phyloP scores from a whole-genome alignment of 2,329 filamentous ascomycete species.

The Alternaria longipes region DNA sequence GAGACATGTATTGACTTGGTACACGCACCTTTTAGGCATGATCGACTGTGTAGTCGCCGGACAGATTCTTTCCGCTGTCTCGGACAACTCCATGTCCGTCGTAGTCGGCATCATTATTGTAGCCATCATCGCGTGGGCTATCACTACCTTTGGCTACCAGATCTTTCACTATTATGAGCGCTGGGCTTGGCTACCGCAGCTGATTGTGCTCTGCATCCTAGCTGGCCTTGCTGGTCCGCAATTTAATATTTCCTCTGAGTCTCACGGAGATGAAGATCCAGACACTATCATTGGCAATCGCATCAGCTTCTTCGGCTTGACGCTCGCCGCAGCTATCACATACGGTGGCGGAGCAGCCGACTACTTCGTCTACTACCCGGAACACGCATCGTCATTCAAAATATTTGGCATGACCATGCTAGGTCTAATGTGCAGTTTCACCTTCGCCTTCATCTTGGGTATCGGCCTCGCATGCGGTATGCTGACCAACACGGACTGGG shows the following conservation, averaged over 20 bases:
- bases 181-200: constrained; percentile 71
- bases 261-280: constrained; percentile 58
- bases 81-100: constrained; percentile 66
- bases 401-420: constrained; percentile 66
- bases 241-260: constrained; percentile 65
- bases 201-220: constrained; percentile 68
- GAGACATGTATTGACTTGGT: background rate
- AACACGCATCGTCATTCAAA: constrained; percentile 60
- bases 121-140: constrained; percentile 68
- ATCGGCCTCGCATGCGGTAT: constrained; percentile 70
- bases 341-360: constrained; percentile 71
- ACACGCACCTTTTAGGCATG: constrained; percentile 46
- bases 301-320: constrained; percentile 75
- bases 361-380: constrained; percentile 73
- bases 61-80: constrained; percentile 73
- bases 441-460: constrained; percentile 68
- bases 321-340: constrained; percentile 70
- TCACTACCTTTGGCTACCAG: constrained; percentile 73
- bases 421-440: constrained; percentile 67
- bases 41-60: constrained; percentile 73
- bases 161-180: constrained; percentile 75
- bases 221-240: constrained; percentile 68
- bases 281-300: constrained; percentile 64
- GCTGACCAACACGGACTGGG: constrained; percentile 62
- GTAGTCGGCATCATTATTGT: constrained; percentile 74